Evolutionary conservation across 1,139 yeast genomes (phyloP).

Genomic region (Hansenula sp.): DNA sequence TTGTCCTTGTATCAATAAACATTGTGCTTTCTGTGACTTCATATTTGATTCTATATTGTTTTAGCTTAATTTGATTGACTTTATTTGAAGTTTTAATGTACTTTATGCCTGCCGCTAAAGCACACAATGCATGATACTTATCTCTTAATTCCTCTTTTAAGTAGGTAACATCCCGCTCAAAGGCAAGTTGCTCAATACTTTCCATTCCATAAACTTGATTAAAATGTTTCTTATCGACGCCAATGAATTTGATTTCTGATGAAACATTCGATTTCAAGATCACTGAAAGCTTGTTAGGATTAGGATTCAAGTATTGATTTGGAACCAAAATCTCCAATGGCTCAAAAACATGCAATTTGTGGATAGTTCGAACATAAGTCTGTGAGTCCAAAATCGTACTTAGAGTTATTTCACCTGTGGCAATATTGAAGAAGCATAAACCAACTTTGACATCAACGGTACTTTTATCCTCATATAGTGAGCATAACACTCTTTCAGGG

Average conservation of each 20-base stretch:
- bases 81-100: slow-evolving; percentile 13
- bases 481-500: slow-evolving; percentile 21
- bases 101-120: slow-evolving; percentile 32
- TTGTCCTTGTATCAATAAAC: slow-evolving; percentile 36
- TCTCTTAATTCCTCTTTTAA: slow-evolving; percentile 21
- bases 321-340: slow-evolving; percentile 37
- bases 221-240: slow-evolving; percentile 24
- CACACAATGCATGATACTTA: slow-evolving; percentile 27
- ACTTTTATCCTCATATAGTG: slow-evolving; percentile 28
- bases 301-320: slow-evolving; percentile 21
- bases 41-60: slow-evolving; percentile 31
- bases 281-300: slow-evolving; percentile 30
- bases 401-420: slow-evolving; percentile 32
- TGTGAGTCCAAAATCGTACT: slow-evolving; percentile 38
- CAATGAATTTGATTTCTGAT: slow-evolving; percentile 22
- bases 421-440: slow-evolving; percentile 30
- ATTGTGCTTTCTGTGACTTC: slow-evolving; percentile 37
- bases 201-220: slow-evolving; percentile 23
- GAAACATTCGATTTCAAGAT: slow-evolving; percentile 32
- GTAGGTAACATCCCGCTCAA: slow-evolving; percentile 17
- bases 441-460: slow-evolving; percentile 32
- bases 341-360: slow-evolving; percentile 33
- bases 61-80: slow-evolving; percentile 12
- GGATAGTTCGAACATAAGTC: slow-evolving; percentile 40
- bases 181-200: slow-evolving; percentile 18